Base-by-base conservation (phyloP, 2,329 filamentous ascomycete species). In the Chaetomiaceae sp. region DNA sequence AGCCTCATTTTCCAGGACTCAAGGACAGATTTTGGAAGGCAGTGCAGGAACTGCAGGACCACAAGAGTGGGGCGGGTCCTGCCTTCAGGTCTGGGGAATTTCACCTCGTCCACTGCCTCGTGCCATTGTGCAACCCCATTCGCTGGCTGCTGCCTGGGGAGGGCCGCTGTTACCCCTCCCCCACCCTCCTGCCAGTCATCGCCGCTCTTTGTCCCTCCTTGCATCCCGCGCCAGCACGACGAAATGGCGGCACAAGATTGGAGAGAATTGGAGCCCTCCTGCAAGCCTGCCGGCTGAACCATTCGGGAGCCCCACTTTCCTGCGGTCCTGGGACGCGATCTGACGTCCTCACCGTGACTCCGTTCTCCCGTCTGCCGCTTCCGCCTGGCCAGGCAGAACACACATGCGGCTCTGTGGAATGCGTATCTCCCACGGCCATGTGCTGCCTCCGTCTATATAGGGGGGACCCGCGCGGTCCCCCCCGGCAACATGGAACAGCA, bases 31-130 rank as follows among this genome's bases (percentile, higher is more conserved):
- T 39, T 38, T 12, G 39, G 30, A 34, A 35, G 39, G 40, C 34
- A 11, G 35, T 32, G 32, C 34, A 41, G 39, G n/a, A n/a, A n/a
- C n/a, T n/a, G n/a, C n/a, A n/a, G n/a, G n/a, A 29, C 15, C 22
- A 20, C 22, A 14, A 8, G 19, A 2, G 43, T 35, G 29, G 43
- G 30, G 30, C 22, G n/a, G n/a, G 5, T 10, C 7, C 9, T 18
- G 18, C 8, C 35, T n/a, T 33, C 35, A 33, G 35, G 38, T 27
- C 24, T 36, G 34, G 34, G 26, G 18, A 6, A 45, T 36, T 42
- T 46, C 50, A 48, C 45, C 45, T 46, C 14, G 40, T 17, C 15
- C 41, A 30, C 45, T 52, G 50, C 52, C 45, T 50, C 24, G 42
- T 47, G 36, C 26, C n/a, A 30, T 45, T 47, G 47, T 41, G 51